These are phyloP conservation scores for Juglanconis sp. DNA, from an alignment of 2,329 filamentous ascomycete species.

Conservation along the genomic window DNA sequence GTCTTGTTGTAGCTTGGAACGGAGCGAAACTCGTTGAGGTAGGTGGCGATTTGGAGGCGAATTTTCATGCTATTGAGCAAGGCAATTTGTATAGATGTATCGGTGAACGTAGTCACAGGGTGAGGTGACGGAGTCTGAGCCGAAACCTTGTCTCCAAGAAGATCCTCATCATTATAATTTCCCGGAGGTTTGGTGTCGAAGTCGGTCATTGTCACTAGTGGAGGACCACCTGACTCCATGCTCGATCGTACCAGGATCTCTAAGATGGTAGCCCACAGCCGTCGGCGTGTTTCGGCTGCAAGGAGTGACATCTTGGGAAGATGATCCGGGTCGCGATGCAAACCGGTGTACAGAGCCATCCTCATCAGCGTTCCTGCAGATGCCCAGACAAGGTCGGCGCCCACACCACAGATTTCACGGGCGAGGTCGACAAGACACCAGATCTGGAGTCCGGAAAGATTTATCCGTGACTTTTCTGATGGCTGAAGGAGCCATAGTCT, in stretches of 20 bases:
- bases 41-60: constrained; percentile 41
- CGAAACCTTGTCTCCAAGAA: constrained; percentile 31
- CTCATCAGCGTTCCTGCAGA: constrained; percentile 41
- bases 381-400: constrained; percentile 48
- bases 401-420: constrained; percentile 34
- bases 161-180: constrained; percentile 46
- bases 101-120: constrained; percentile 36
- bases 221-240: constrained; percentile 42
- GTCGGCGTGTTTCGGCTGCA: constrained; percentile 44
- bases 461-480: constrained; percentile 48
- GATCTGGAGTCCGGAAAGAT: constrained; percentile 48
- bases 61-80: constrained; percentile 41
- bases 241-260: constrained; percentile 46
- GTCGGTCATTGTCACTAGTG: constrained; percentile 40
- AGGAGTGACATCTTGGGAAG: constrained; percentile 33
- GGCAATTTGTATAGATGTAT: constrained; percentile 50
- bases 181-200: constrained; percentile 47
- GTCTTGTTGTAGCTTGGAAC: constrained; percentile 45
- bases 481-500: constrained; percentile 53
- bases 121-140: constrained; percentile 20
- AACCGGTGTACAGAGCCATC: constrained; percentile 46
- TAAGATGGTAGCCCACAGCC: constrained; percentile 52
- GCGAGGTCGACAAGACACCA: constrained; percentile 42
- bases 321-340: constrained; percentile 45
- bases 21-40: constrained; percentile 45